These are phyloP conservation scores for Saccharomycopsis olivae DNA, from an alignment of 805 yeast genomes.

Conservation along the genomic window DNA sequence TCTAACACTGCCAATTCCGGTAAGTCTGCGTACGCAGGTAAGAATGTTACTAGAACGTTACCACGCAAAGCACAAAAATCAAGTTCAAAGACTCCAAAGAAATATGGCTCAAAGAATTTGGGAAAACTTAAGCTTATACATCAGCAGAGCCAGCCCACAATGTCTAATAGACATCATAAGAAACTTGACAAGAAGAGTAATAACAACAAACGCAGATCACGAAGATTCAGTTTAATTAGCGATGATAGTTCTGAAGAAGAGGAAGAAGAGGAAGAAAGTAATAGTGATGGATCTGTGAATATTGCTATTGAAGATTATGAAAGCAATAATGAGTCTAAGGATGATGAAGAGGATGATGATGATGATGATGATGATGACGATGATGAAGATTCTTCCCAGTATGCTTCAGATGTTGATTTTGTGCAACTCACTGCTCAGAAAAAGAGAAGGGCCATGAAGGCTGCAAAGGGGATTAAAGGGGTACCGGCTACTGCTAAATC, in stretches of 20 bases:
- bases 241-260: slow-evolving; percentile 32
- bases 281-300: slow-evolving; percentile 23
- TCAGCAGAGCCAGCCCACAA: no score
- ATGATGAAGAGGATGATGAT: slow-evolving; percentile 31
- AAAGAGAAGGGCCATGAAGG: slow-evolving; percentile 45
- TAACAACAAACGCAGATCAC: slow-evolving; percentile 24
- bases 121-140: neutral
- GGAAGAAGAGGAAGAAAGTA: slow-evolving; percentile 21
- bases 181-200: neutral
- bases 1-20: no score
- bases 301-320: slow-evolving; percentile 19
- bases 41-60: no score
- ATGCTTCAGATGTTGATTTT: slow-evolving; percentile 62
- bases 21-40: no score
- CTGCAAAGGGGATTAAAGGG: slow-evolving; percentile 27
- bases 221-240: slow-evolving; percentile 35
- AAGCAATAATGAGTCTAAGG: slow-evolving; percentile 27
- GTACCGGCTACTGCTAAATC: slow-evolving; percentile 13
- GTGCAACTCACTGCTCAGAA: slow-evolving; percentile 61
- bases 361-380: slow-evolving; percentile 26
- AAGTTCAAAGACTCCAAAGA: neutral
- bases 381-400: slow-evolving; percentile 34
- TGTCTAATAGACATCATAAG: neutral
- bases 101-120: slow-evolving; percentile 1
- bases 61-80: no score